Evolutionary conservation across 1,139 yeast species (phyloP).

Genomic region (Debaryomyces fabryi): DNA sequence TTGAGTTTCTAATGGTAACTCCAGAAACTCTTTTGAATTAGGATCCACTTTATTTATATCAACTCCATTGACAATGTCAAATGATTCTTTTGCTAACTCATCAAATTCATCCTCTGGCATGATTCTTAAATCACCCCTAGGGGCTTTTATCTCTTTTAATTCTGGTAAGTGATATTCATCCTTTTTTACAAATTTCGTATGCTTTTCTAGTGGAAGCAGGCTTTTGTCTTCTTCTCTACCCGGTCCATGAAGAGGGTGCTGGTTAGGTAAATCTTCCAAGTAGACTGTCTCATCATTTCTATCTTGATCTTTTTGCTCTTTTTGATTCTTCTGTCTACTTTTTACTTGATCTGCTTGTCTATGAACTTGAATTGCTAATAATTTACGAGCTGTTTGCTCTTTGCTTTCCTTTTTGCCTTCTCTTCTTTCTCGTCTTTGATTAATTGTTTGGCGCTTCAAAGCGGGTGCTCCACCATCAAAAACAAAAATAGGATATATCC

Average conservation of each 20-base stretch:
- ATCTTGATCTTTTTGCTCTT: background rate
- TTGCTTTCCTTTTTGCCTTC: conserved; percentile 76
- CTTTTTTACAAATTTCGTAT: conserved; percentile 32
- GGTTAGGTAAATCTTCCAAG: conserved; percentile 46
- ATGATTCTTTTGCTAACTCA: conserved; percentile 59
- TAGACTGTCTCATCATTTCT: conserved; percentile 27
- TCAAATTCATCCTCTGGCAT: conserved; percentile 74
- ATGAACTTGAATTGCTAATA: conserved; percentile 81
- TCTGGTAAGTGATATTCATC: conserved; percentile 90
- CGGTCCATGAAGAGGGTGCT: conserved; percentile 19
- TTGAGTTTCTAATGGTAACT: conserved; percentile 78
- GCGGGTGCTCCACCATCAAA: conserved; percentile 98
- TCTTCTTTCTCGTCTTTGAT: conserved; percentile 67
- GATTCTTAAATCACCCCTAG: conserved; percentile 64
- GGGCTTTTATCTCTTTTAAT: conserved; percentile 43
- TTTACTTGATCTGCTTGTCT: conserved; percentile 44
- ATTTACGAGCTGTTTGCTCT: conserved; percentile 72
- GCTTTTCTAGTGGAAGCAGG: conserved; percentile 9
- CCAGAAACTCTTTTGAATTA: conserved; percentile 62
- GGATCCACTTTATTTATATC: conserved; percentile 73
- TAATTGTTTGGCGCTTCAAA: conserved; percentile 75
- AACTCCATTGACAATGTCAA: conserved; percentile 71
- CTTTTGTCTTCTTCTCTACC: conserved; percentile 14
- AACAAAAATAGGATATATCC: conserved; percentile 90
- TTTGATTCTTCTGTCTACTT: conserved; percentile 2